A percentile compares a stretch with the other conserved stretches of the same genome.
Evolutionary conservation across 495 filamentous ascomycete species (phyloP).

Genomic region (Trichoderma orchidacearum): DNA sequence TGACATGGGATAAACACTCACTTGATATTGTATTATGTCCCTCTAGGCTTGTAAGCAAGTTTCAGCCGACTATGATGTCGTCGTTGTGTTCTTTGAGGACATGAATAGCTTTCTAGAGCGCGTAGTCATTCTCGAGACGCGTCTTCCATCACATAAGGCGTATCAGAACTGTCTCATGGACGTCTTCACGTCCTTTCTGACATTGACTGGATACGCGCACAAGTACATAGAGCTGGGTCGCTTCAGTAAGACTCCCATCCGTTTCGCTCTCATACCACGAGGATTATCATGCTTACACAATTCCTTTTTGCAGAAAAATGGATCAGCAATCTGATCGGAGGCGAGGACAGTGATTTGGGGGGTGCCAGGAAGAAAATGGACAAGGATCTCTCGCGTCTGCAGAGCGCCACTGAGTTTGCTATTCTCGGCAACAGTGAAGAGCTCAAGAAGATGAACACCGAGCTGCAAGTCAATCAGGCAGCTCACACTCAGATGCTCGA

Average conservation of each 20-base stretch:
- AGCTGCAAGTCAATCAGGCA: constrained; percentile 6
- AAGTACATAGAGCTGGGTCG: constrained; percentile 11
- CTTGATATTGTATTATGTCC: not conserved
- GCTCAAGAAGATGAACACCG: constrained; percentile 5
- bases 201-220: constrained; percentile 11
- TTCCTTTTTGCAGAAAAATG: constrained; percentile 8
- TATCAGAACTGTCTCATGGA: constrained; percentile 11
- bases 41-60: constrained; percentile 11
- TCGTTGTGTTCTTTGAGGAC: constrained; percentile 12
- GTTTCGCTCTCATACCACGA: not conserved
- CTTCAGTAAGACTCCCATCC: constrained; percentile 2
- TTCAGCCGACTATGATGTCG: constrained; percentile 15
- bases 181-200: constrained; percentile 12
- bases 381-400: constrained; percentile 6
- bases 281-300: not conserved
- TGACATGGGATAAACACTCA: too few relatives aligned
- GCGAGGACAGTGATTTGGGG: constrained; percentile 9
- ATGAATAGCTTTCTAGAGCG: constrained; percentile 13
- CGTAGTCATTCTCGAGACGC: constrained; percentile 11
- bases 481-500: constrained; percentile 8
- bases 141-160: constrained; percentile 6
- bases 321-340: constrained; percentile 8
- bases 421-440: constrained; percentile 12
- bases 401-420: constrained; percentile 9
- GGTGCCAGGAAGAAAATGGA: constrained; percentile 10